Evolutionary conservation across 805 yeast species (phyloP), one percentile per base, ranked within the genome.

Genomic region (Wickerhamiella musiphila): DNA sequence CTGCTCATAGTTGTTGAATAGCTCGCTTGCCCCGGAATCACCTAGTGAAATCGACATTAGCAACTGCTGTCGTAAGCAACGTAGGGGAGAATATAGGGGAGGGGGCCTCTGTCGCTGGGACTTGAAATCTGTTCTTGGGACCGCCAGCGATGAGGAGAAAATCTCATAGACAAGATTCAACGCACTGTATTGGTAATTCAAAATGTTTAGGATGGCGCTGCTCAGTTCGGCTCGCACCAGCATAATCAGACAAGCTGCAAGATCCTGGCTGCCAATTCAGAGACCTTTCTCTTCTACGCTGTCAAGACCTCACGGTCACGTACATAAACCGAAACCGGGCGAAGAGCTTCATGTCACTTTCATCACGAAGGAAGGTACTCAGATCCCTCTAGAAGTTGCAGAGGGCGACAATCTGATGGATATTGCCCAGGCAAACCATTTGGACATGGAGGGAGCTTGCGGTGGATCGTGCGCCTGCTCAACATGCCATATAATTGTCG

Each of bases 401-500:
- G 94, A 77, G 44, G 96, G 96, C 10, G 98, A 90, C 50, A 72
- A 83, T 23, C 50, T 90, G 18, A 59, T 90, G 51, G 98, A 90
- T 52, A 82, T 90, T 35, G 98, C 96, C 5, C 96, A 90, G 57
- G 92, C 90, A 3, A 58, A 84, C 50, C 77, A 84, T 46, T 56
- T 90, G 36, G 98, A 90, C 43, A 84, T 90, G 90, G 98, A 90
- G 53, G 64, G 81, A 28, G 98, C 98, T 0, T 90, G 98, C 57
- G 98, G 98, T 15, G 98, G 96, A 3, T 82, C 95, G 4, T 90
- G 98, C 63, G 98, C 98, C 1, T 90, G 98, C 53, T 83, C 95
- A 4, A 90, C 98, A 0, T 90, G 98, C 52, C 98, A 90, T 57
- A 75, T 90, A 33, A 86, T 90, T 31, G 83, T 90, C 24, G 98